Evolutionary conservation across 2,329 filamentous ascomycete species (phyloP).

Genomic region (Aotearoamyces nothofagi): DNA sequence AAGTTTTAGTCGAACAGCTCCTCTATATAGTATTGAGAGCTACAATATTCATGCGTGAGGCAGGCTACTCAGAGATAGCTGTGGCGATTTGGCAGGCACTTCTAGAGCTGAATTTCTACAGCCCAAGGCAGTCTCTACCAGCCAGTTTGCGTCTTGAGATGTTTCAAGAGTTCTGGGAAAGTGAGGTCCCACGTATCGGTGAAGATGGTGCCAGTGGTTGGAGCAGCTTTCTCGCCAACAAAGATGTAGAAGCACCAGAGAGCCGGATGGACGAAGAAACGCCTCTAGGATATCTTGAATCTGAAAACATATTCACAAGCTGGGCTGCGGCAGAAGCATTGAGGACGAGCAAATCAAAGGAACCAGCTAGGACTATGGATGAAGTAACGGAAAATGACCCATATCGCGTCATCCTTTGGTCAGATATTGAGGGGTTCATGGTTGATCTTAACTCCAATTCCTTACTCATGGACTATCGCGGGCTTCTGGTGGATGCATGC

Average conservation of each 20-base stretch:
- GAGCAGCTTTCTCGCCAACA: conserved; percentile 31
- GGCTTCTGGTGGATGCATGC: conserved; percentile 52
- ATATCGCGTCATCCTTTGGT: conserved; percentile 66
- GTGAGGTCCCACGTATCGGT: conserved; percentile 64
- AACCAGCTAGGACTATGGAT: conserved; percentile 62
- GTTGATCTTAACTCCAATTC: conserved; percentile 27
- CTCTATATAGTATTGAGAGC: conserved; percentile 61
- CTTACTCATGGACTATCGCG: conserved; percentile 21
- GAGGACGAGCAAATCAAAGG: conserved; percentile 28
- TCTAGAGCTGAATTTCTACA: conserved; percentile 56
- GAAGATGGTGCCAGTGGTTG: conserved; percentile 60
- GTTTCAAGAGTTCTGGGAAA: conserved; percentile 76
- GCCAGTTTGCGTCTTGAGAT: conserved; percentile 12
- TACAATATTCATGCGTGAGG: conserved; percentile 60
- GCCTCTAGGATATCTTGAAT: conserved; percentile 4
- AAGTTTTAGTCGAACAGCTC: conserved; percentile 20
- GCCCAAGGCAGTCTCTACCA: conserved; percentile 24
- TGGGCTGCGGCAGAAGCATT: conserved; percentile 39
- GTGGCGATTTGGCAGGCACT: conserved; percentile 71
- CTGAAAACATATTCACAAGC: conserved; percentile 21
- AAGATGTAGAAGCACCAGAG: conserved; percentile 7
- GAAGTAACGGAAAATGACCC: conserved; percentile 66
- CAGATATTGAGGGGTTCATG: conserved; percentile 55
- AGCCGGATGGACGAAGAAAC: conserved; percentile 8
- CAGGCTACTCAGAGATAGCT: conserved; percentile 65